Percentiles rank a stretch among this genome's conserved stretches.
These are phyloP conservation scores for Allium fistulosum DNA, from an alignment of 106 monocot species.

Conservation along the genomic window DNA sequence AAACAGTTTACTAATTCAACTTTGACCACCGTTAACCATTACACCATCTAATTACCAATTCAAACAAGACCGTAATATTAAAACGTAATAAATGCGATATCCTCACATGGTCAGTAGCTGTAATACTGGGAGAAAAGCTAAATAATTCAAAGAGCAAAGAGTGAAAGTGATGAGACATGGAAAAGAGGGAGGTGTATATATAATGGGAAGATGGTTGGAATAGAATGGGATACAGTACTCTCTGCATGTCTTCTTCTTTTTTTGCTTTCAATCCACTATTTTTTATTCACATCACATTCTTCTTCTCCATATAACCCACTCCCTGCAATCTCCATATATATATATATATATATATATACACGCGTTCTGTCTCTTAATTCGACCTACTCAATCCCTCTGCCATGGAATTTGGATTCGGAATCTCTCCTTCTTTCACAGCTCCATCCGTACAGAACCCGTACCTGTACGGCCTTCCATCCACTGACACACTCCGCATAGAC, in stretches of 20 bases:
- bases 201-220: slow-evolving; percentile 1
- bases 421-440: not conserved
- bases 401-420: not conserved
- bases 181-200: not conserved
- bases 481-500: slow-evolving; percentile 5
- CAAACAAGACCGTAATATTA: too few species aligned
- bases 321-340: not conserved
- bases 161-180: not conserved
- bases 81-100: too few species aligned
- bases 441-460: not conserved
- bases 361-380: too few species aligned
- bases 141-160: not conserved
- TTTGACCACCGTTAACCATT: too few species aligned
- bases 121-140: too few species aligned
- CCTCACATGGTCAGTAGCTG: too few species aligned
- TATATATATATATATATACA: not conserved
- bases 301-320: not conserved
- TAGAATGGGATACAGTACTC: slow-evolving; percentile 6
- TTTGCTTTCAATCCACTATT: not conserved
- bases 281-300: too few species aligned
- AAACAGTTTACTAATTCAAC: too few species aligned
- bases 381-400: too few species aligned
- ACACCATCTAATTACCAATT: too few species aligned
- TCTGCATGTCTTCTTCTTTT: not conserved
- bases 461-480: slow-evolving; percentile 1